Evolutionary conservation across 345 rosid species (phyloP), one percentile per base, ranked within the genome.

Genomic region (Gossypium mustelinum): DNA sequence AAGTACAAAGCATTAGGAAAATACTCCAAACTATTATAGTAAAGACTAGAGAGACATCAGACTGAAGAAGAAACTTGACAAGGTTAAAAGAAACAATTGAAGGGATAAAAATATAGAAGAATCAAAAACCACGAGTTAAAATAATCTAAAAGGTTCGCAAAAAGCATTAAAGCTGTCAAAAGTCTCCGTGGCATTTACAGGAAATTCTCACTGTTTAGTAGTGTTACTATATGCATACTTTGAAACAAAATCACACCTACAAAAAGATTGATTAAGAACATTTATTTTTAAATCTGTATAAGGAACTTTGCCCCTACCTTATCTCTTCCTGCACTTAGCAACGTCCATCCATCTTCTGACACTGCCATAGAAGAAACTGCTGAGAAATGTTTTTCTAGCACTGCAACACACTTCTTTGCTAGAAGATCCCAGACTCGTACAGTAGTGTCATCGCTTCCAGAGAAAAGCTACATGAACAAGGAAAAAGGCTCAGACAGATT

Each of bases 311-410:
- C 73, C 60, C 85, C 25, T 80, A 85, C 98, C 91, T 93, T 95
- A 82, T 93, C 99, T 81, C 99, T 89, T 75, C 98, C 98, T 68
- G 96, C 91, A 79, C 81, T 90, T 22, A 93, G 88, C 78, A 95
- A 79, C 43, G 89, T 85, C 84, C 85, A 86, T 69, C 98, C 94
- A 89, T 95, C 99, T 78, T 85, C 89, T 50, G 98, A 89, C 55
- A 95, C 50, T 73, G 89, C 89, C 82, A 95, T 74, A 55, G 98
- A 87, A 67, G 94, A 91, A 65, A 95, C 96, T 22, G 89, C 79
- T 66, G 99, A 91, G 80, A 91, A 89, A 81, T 95, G 98, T 69
- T 76, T 92, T n/a, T 88, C 91, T 48, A 95, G 72, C 70, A 84
- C 84, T 68, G 90, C 92, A 70, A 86, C 79, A 72, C 96, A 89